phyloP scores from a whole-genome alignment of 176 grass and related monocot species.

The Stipa capillata region DNA sequence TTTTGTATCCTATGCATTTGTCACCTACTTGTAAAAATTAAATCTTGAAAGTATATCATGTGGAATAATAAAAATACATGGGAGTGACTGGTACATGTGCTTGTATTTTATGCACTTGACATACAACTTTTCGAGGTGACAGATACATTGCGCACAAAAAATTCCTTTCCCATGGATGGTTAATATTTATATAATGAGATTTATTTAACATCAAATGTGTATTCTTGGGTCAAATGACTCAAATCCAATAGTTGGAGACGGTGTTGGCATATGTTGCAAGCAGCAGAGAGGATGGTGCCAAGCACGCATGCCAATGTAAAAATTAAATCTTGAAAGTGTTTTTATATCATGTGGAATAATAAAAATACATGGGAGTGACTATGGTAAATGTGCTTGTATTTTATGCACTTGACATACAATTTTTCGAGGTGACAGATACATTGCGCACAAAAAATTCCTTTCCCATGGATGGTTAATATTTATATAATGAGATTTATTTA shows the following conservation, averaged over 20 bases:
- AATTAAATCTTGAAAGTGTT: not conserved
- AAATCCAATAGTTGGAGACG: not conserved
- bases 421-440: not conserved
- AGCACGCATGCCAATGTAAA: not conserved
- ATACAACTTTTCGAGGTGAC: not conserved
- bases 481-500: not conserved
- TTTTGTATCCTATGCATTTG: not conserved
- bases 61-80: not conserved
- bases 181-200: not conserved
- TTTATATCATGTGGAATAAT: not conserved
- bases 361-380: not conserved
- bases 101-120: slow-evolving; percentile 7
- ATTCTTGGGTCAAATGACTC: not conserved
- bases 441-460: not conserved
- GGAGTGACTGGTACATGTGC: not conserved
- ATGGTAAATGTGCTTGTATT: not conserved
- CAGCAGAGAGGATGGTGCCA: not conserved
- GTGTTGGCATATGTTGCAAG: not conserved
- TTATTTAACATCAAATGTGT: not conserved
- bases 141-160: not conserved
- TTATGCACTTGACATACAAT: not conserved
- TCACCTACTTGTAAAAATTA: not conserved
- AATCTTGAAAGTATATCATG: not conserved
- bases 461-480: not conserved
- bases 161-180: not conserved